Percentiles rank a stretch among this genome's conserved stretches.
Conservation (phyloP, 208 protist genomes). For the Trypanosoma vivax region DNA sequence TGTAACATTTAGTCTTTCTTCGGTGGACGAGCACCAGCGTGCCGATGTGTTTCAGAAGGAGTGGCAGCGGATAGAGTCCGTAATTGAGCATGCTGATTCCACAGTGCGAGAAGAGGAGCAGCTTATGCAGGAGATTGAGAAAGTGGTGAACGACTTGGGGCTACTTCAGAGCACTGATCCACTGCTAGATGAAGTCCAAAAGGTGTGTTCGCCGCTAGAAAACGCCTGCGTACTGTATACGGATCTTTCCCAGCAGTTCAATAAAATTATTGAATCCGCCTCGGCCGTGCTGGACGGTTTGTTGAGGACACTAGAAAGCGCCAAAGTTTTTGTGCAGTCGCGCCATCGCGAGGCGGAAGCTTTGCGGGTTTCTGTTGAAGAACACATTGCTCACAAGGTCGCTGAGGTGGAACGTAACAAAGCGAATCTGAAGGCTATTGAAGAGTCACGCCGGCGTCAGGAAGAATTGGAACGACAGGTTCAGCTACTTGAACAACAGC, state of each 20-base stretch:
- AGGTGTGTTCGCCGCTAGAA: constrained; percentile 70
- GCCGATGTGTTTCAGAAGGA: constrained; percentile 41
- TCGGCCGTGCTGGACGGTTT: constrained; percentile 46
- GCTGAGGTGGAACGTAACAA: constrained; percentile 42
- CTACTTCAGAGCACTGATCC: constrained; percentile 72
- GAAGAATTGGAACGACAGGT: constrained; percentile 15
- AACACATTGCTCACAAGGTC: constrained; percentile 70
- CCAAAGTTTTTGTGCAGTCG: constrained; percentile 55
- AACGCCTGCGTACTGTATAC: constrained; percentile 49
- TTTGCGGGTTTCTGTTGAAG: constrained; percentile 47
- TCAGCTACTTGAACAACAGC: constrained; percentile 9
- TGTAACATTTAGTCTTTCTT: constrained; percentile 55
- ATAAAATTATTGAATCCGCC: constrained; percentile 32
- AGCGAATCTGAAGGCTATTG: constrained; percentile 23
- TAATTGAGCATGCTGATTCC: constrained; percentile 48
- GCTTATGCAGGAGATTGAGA: constrained; percentile 39
- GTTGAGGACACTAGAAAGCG: constrained; percentile 34
- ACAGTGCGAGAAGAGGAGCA: constrained; percentile 31
- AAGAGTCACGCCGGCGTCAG: constrained; percentile 32
- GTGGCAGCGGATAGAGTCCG: constrained; percentile 46
- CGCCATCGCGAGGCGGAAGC: constrained; percentile 56
- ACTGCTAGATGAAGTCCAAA: constrained; percentile 51
- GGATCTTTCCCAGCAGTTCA: constrained; percentile 45
- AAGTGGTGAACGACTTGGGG: constrained; percentile 39
- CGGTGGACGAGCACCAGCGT: constrained; percentile 45